phyloP scores from a whole-genome alignment of 2,329 filamentous ascomycete species.

The Aspergillus sp. region DNA sequence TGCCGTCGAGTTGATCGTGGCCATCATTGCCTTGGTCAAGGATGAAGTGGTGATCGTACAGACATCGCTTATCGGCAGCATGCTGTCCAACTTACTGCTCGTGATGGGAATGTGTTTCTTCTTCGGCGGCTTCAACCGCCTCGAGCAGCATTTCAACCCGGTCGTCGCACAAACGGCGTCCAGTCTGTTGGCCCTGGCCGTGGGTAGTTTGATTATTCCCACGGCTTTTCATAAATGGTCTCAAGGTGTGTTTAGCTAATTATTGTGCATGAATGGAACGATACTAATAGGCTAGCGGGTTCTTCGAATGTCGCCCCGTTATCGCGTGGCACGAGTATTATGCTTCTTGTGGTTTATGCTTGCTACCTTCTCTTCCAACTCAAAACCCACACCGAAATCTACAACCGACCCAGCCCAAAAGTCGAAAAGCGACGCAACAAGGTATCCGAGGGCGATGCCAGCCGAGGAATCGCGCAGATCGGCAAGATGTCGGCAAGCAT shows the following conservation, averaged over 20 bases:
- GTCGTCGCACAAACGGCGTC: constrained; percentile 86
- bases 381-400: constrained; percentile 71
- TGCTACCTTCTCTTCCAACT: constrained; percentile 87
- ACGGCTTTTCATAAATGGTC: constrained; percentile 68
- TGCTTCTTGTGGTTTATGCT: constrained; percentile 74
- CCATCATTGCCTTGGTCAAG: constrained; percentile 70
- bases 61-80: constrained; percentile 84
- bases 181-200: constrained; percentile 68
- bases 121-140: constrained; percentile 67
- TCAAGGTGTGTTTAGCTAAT: constrained; percentile 17
- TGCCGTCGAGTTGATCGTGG: constrained; percentile 81
- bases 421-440: constrained; percentile 50
- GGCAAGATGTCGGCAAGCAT: constrained; percentile 45
- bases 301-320: constrained; percentile 19
- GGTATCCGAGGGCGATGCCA: constrained; percentile 43
- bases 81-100: constrained; percentile 80
- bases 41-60: constrained; percentile 76
- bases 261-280: background rate
- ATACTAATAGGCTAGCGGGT: constrained; percentile 17
- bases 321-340: constrained; percentile 54
- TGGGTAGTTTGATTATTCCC: constrained; percentile 77
- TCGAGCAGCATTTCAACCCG: constrained; percentile 83
- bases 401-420: constrained; percentile 72
- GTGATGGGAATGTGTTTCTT: constrained; percentile 92
- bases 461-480: constrained; percentile 45